Base-by-base conservation (phyloP, 768 basidiomycete genomes). In the Russula sp. region DNA sequence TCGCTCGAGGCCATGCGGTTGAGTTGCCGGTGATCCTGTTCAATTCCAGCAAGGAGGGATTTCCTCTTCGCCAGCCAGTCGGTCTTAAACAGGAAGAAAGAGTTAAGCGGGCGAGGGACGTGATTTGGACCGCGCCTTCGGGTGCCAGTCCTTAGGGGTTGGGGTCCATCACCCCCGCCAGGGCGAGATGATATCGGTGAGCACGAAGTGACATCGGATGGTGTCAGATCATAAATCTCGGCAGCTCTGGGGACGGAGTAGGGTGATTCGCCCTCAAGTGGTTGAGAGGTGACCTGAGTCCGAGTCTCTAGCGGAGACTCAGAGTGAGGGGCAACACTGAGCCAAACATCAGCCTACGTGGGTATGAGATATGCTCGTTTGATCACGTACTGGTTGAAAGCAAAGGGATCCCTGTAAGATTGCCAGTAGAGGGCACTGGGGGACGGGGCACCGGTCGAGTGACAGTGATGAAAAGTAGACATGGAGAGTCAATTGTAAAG, bases 71-170 rank as follows among this genome's bases (percentile, higher is more conserved):
- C 60, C 28, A 75, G 72, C n/a, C 72, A 72, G 36, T 66, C 75
- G 30, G 66, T 75, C 48, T 71, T 63, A 52, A 71, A 72, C 46
- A 72, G 30, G 52, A 72, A 71, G 57, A 72, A 72, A 20, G 63
- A 67, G 42, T 72, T 72, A 5, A 70, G 68, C 0, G 72, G 72
- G 11, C 72, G 71, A 5, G 67, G 67, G 40, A 66, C 61, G 28
- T 65, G 64, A 40, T 61, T 49, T 9, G 67, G 61, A 24, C 34
- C 26, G 32, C 57, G 32, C 44, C 44, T 62, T 48, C 57, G 67
- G 24, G 26, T 20, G 7, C n/a, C 53, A 3, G 57, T 40, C 44
- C 61, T 61, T 10, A 61, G 38, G 11, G 57, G 20, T n/a, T 40
- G 11, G 9, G 30, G 46, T 24, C 22, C 30, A 32, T 53, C 52